These are phyloP conservation scores for Limnomonas spitsbergensis DNA, from an alignment of 139 green algal species.

Conservation along the genomic window DNA sequence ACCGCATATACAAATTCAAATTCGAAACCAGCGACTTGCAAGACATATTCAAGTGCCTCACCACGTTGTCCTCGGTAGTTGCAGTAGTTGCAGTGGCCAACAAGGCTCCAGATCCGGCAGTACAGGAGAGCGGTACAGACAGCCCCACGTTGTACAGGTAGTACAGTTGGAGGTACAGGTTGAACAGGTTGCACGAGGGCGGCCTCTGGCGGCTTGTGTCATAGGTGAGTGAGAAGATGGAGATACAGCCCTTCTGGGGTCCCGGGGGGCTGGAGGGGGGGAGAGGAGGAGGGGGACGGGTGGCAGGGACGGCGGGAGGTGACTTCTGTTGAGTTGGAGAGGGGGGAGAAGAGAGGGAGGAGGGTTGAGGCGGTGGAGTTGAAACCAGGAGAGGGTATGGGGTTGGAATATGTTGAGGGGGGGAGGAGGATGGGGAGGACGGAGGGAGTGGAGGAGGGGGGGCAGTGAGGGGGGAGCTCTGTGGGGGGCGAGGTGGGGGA, in stretches of 20 bases:
- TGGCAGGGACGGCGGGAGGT: neutral
- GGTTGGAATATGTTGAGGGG: neutral
- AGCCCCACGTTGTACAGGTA: neutral
- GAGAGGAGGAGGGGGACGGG: neutral
- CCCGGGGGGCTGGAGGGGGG: too few relatives aligned
- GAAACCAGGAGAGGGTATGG: neutral
- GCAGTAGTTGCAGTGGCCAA: neutral
- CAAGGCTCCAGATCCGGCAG: neutral
- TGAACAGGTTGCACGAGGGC: neutral
- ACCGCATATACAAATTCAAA: too few relatives aligned
- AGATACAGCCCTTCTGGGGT: neutral
- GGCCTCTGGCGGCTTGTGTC: neutral
- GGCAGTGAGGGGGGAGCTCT: neutral
- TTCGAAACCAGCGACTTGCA: too few relatives aligned
- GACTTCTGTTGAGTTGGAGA: neutral
- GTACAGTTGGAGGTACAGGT: neutral
- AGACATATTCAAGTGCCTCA: too few relatives aligned
- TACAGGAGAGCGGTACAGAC: neutral
- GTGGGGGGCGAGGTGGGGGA: neutral
- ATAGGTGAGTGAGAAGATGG: slow-evolving; percentile 1
- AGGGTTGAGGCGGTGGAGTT: neutral
- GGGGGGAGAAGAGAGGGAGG: neutral
- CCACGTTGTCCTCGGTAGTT: neutral
- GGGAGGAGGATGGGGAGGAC: neutral
- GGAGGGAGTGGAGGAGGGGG: neutral